Base-by-base conservation (phyloP, 2,329 filamentous ascomycete genomes). In the Aspergillus sojae region DNA sequence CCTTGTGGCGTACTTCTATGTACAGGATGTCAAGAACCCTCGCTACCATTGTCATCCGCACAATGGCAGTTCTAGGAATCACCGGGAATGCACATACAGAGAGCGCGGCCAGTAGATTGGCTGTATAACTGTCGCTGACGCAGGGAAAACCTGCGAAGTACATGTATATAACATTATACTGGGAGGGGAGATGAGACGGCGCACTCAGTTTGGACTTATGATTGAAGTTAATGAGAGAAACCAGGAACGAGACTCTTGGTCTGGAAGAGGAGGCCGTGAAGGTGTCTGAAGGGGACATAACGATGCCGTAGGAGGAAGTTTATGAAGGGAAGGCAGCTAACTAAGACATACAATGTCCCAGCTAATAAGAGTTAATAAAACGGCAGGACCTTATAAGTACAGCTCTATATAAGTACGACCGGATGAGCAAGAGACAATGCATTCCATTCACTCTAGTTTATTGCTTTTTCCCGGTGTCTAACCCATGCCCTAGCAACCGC, bases 141-240 rank as follows among this genome's bases (percentile, higher is more conserved):
- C 78, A 79, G 58, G 74, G 72, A 21, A 74, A 69, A 30, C 57
- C 30, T 63, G 16, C 12, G 34, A 36, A 66, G 69, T 48, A 65
- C 67, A 73, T 28, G 75, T 73, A 57, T 88, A 85, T 66, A 78
- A 82, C 60, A 79, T 90, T 66, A 85, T 84, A 62, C 88, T 91
- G 76, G 88, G 88, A 2, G 86, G 89, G 16, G 88, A 91, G 77
- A 89, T 90, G 84, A 87, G 87, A 12, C 76, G 87, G 67, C 68
- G 74, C 30, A 77, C 75, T 67, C 76, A 77, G 57, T 78, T 79
- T 65, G 75, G 72, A 5, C 66, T 79, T 23, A 70, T 68, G 5
- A 72, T 77, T 23, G 61, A 54, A 23, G 32, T 73, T 41, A 68
- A 69, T 41, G 50, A 50, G 2, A 68, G 73, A 12, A 68, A 62